Evolutionary conservation across 2,329 filamentous ascomycete genomes (phyloP).

Genomic region (Huntiella moniliformis): DNA sequence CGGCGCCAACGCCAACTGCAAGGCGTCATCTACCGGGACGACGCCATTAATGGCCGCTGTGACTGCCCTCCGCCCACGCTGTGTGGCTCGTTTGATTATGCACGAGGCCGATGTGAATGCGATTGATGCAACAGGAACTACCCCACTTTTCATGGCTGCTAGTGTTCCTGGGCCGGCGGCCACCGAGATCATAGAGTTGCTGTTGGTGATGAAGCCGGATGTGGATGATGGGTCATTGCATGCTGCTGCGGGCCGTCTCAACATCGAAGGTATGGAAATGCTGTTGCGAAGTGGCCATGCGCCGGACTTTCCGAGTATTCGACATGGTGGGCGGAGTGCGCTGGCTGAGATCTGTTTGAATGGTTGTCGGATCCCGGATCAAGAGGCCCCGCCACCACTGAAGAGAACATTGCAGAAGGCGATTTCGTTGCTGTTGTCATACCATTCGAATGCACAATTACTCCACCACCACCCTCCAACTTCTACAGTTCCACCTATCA

Average conservation of each 20-base stretch:
- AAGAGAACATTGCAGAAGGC: constrained; percentile 34
- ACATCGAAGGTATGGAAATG: constrained; percentile 34
- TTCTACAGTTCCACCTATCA: constrained; percentile 24
- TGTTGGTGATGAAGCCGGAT: constrained; percentile 36
- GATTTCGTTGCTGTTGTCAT: constrained; percentile 35
- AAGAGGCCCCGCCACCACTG: background rate
- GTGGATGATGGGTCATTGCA: constrained; percentile 49
- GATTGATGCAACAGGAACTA: constrained; percentile 36
- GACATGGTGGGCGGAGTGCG: constrained; percentile 43
- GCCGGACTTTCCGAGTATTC: constrained; percentile 43
- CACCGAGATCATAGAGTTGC: constrained; percentile 32
- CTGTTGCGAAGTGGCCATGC: constrained; percentile 42
- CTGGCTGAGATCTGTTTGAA: constrained; percentile 44
- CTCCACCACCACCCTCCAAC: background rate
- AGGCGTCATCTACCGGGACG: constrained; percentile 20
- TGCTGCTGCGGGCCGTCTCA: constrained; percentile 41
- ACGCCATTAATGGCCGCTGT: constrained; percentile 44
- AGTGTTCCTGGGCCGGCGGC: constrained; percentile 33
- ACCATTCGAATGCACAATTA: constrained; percentile 27
- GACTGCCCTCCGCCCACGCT: constrained; percentile 32
- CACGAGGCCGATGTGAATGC: constrained; percentile 41
- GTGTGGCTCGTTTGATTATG: constrained; percentile 36
- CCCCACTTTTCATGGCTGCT: constrained; percentile 41
- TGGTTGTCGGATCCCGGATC: constrained; percentile 23
- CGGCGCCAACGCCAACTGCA: constrained; percentile 37